Conservation (phyloP, 2,329 filamentous ascomycete species). For the Stagonosporopsis rhizophila region DNA sequence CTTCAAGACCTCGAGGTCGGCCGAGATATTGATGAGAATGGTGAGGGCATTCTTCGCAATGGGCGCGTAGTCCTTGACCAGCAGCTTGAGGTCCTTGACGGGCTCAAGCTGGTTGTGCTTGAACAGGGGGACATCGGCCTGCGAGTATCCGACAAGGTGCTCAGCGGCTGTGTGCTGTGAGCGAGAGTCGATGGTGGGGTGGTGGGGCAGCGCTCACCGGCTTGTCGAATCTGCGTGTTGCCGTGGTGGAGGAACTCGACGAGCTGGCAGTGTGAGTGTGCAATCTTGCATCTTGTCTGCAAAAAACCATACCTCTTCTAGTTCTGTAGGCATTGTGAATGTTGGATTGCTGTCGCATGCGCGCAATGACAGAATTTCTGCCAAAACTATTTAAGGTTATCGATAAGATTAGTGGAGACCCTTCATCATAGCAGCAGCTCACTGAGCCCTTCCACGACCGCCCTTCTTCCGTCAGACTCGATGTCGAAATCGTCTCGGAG, state of each 20-base stretch:
- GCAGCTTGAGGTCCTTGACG: conserved; percentile 83
- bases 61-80: conserved; percentile 83
- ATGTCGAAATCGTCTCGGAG: neutral
- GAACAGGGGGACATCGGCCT: conserved; percentile 79
- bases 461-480: neutral
- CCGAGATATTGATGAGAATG: conserved; percentile 85
- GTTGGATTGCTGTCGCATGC: conserved; percentile 20
- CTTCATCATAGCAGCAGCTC: neutral
- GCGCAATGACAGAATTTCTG: conserved; percentile 40
- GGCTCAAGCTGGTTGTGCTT: conserved; percentile 80
- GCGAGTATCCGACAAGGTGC: conserved; percentile 84
- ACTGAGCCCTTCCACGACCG: conserved; percentile 8
- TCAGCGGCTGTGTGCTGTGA: conserved; percentile 69
- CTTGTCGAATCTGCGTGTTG: conserved; percentile 86
- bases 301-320: conserved; percentile 54
- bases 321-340: conserved; percentile 56
- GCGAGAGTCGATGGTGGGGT: conserved; percentile 28
- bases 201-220: conserved; percentile 61
- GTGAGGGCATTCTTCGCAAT: conserved; percentile 93
- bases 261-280: conserved; percentile 61
- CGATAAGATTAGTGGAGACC: conserved; percentile 36
- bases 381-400: conserved; percentile 37
- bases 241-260: conserved; percentile 93
- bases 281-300: neutral
- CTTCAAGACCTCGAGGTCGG: conserved; percentile 77